These are phyloP conservation scores for Xylaria sp. DNA, from an alignment of 2,329 filamentous ascomycete genomes.

Conservation along the genomic window DNA sequence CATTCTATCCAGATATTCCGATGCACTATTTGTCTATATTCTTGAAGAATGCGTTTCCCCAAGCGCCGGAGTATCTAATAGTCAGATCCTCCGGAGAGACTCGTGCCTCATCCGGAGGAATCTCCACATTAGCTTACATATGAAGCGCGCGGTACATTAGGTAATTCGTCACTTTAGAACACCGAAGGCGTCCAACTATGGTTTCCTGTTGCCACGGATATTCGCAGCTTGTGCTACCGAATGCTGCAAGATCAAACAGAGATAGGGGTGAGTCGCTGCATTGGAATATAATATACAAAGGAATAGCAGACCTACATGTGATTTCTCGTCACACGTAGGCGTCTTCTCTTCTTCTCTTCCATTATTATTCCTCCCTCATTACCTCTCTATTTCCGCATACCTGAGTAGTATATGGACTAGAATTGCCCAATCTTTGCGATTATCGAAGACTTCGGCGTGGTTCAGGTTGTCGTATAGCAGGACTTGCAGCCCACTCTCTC, in stretches of 20 bases:
- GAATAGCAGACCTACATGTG: background rate
- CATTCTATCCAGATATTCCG: too few species aligned
- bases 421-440: too few species aligned
- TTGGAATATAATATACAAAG: too few species aligned
- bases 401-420: too few species aligned
- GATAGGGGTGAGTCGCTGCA: background rate
- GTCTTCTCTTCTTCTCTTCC: too few species aligned
- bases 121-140: conserved; percentile 18
- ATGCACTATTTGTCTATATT: background rate
- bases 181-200: background rate
- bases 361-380: too few species aligned
- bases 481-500: too few species aligned
- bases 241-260: too few species aligned
- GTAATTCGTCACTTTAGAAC: background rate
- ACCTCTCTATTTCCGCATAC: too few species aligned
- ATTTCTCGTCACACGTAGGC: too few species aligned
- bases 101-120: conserved; percentile 5
- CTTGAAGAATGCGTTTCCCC: background rate
- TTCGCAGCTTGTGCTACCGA: background rate
- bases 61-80: background rate
- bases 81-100: conserved; percentile 9
- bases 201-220: background rate
- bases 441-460: too few species aligned
- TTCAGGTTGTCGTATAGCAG: too few species aligned
- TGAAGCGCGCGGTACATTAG: background rate